Conservation (phyloP, 2,329 filamentous ascomycete genomes). For the Calonectria hongkongensis region DNA sequence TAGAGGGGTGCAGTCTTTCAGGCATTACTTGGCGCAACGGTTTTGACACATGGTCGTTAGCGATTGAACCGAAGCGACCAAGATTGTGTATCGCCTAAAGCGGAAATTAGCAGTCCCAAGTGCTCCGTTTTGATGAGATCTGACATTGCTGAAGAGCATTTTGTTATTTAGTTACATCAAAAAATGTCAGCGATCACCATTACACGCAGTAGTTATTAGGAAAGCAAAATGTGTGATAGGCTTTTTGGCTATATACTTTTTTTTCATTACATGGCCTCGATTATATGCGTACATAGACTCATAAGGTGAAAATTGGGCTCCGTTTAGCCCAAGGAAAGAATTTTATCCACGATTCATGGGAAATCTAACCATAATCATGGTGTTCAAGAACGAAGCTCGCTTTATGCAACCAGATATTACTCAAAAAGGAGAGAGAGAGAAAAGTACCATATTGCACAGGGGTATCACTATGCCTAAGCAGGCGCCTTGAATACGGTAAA, state of each 20-base stretch:
- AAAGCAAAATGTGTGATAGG: neutral
- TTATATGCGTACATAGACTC: neutral
- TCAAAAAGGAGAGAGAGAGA: neutral
- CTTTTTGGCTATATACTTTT: neutral
- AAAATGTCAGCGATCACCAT: no score
- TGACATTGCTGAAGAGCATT: no score
- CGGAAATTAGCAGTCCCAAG: no score
- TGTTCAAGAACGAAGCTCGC: neutral
- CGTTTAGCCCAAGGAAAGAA: neutral
- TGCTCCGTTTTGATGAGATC: no score
- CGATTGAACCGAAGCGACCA: no score
- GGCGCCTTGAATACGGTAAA: conserved; percentile 6
- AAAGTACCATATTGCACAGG: conserved; percentile 6
- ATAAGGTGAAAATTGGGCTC: neutral
- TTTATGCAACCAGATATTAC: neutral
- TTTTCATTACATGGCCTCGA: neutral
- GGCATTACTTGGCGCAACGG: no score
- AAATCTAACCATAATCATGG: neutral
- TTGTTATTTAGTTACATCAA: no score
- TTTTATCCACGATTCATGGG: neutral
- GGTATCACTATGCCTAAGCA: conserved; percentile 19
- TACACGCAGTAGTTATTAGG: no score
- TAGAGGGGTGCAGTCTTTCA: no score
- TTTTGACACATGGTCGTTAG: no score
- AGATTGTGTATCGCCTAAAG: no score